Base-by-base conservation (phyloP, 2,329 filamentous ascomycete genomes). In the Chaetomiaceae sp. region DNA sequence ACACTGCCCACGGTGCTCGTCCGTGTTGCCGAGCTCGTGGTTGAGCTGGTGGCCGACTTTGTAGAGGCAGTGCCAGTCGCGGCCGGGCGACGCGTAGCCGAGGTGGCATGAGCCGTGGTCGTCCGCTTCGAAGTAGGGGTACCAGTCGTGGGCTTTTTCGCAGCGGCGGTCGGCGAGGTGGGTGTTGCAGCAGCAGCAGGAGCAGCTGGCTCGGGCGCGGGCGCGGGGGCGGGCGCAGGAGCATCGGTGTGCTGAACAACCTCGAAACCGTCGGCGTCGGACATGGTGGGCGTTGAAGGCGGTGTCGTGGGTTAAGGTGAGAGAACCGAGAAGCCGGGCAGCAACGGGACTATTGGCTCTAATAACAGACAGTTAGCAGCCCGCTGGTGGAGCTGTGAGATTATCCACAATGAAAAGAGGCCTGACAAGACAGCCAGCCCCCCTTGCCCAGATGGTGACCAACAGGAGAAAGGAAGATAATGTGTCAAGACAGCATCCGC, bases 241-340 rank as follows among this genome's bases (percentile, higher is more conserved):
- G 57, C 60, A 40, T 64, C 63, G 38, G 56, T 55, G 51, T 60
- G 60, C 55, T 62, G 57, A 50, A 63, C 63, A 41, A 60, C 60
- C 43, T 66, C 62, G 54, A 61, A 55, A 39, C 48, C 60, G 35
- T 66, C 66, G 58, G 55, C 57, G 54, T 68, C 66, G 44, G 67
- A 65, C 67, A 69, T 69, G 55, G 42, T 61, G 55, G 54, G 39
- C 44, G 17, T 40, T 33, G n/a, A 8, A 16, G 44, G 35, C 25
- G 34, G 34, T 17, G 23, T 39, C 14, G 43, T 34, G 21, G 31
- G 30, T 21, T 38, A 43, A 35, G 31, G 27, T 10, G 49, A 13
- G 33, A 16, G 4, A 19, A 27, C 3, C 10, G 4, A 31, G 21
- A 10, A 44, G 34, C 30, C 43, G 30, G 34, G 37, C 44, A 37